These are phyloP conservation scores for Hypoxylon sp. DNA, from an alignment of 2,329 filamentous ascomycete species.

Conservation along the genomic window DNA sequence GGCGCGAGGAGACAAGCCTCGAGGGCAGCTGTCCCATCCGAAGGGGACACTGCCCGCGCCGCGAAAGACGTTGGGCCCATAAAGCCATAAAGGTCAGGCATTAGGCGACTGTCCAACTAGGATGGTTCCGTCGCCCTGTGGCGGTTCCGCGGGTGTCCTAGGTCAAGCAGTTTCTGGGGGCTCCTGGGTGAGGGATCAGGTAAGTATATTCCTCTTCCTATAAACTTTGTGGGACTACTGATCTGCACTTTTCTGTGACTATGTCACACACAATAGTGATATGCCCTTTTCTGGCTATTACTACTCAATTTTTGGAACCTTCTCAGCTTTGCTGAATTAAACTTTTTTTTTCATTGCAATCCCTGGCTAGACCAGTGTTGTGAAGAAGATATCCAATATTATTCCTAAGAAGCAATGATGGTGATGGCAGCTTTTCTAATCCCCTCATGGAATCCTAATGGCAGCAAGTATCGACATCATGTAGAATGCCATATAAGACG, in stretches of 20 bases:
- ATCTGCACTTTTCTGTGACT: slow-evolving; percentile 33
- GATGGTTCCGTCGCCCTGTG: neutral
- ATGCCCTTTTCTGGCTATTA: slow-evolving; percentile 10
- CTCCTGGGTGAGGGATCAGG: slow-evolving; percentile 8
- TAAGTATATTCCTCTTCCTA: neutral
- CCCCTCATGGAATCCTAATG: neutral
- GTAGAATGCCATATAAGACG: neutral
- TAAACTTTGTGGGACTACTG: neutral
- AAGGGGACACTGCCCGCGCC: slow-evolving; percentile 7
- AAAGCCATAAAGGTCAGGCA: slow-evolving; percentile 36
- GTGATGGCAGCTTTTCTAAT: neutral
- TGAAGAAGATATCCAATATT: slow-evolving; percentile 26
- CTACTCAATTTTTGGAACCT: slow-evolving; percentile 34
- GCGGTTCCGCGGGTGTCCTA: slow-evolving; percentile 7
- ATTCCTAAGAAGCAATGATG: neutral
- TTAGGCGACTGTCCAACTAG: slow-evolving; percentile 18
- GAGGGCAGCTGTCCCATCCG: neutral
- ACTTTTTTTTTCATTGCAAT: slow-evolving; percentile 36
- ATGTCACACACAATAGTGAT: slow-evolving; percentile 10
- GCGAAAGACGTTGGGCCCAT: slow-evolving; percentile 26
- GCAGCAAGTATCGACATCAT: neutral
- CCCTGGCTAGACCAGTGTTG: slow-evolving; percentile 26
- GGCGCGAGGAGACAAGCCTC: slow-evolving; percentile 23
- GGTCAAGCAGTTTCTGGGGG: slow-evolving; percentile 34
- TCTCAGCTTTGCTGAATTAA: slow-evolving; percentile 35